Evolutionary conservation across 352 stramenopile species (phyloP).

Genomic region (Discostella stelligera): DNA sequence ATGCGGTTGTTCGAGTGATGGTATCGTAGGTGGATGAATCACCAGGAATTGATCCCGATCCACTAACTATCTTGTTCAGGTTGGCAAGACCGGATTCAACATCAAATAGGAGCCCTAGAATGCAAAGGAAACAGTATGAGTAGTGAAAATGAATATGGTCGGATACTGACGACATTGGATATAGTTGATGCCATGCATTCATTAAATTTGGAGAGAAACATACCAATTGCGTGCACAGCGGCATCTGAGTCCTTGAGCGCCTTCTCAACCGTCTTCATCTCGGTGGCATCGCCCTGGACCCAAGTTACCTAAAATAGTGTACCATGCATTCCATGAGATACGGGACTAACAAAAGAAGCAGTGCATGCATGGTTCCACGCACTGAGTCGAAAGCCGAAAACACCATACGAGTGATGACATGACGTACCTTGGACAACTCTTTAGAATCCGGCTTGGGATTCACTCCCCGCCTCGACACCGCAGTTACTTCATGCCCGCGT

Average conservation of each 20-base stretch:
- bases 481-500: conserved; percentile 50
- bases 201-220: not conserved
- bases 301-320: conserved; percentile 37
- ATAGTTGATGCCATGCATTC: not conserved
- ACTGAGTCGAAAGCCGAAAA: not conserved
- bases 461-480: conserved; percentile 35
- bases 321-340: not conserved
- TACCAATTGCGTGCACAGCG: conserved; percentile 54
- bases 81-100: conserved; percentile 64
- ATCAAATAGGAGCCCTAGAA: conserved; percentile 74
- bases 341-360: not conserved
- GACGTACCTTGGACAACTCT: conserved; percentile 38
- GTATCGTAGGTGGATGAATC: conserved; percentile 71
- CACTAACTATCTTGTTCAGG: conserved; percentile 71
- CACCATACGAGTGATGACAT: not conserved
- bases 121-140: not conserved
- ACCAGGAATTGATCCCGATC: conserved; percentile 68
- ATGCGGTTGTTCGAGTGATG: conserved; percentile 74
- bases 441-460: conserved; percentile 52
- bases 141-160: not conserved
- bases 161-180: not conserved
- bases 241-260: conserved; percentile 50
- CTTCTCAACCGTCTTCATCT: conserved; percentile 44
- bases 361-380: not conserved
- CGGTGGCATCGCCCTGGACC: conserved; percentile 54